Evolutionary conservation across 345 rosid species (phyloP).

Genomic region (Mercurialis annua): DNA sequence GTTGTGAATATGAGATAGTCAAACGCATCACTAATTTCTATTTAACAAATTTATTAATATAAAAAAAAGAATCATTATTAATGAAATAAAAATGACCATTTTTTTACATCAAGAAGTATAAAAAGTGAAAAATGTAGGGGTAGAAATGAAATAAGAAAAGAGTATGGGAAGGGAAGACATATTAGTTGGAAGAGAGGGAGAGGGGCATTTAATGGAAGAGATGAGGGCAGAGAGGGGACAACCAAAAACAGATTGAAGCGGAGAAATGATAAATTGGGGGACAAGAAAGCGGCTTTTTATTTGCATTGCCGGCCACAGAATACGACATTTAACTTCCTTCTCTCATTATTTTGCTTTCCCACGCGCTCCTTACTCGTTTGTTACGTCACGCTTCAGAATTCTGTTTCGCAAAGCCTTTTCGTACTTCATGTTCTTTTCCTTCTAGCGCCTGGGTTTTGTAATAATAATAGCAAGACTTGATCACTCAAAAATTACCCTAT

Average conservation of each 20-base stretch:
- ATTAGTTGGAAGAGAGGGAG: neutral
- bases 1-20: too few species aligned
- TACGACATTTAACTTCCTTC: slow-evolving; percentile 34
- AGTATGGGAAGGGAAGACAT: neutral
- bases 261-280: slow-evolving; percentile 41
- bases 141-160: neutral
- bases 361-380: neutral
- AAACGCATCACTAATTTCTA: too few species aligned
- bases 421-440: too few species aligned
- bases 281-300: slow-evolving; percentile 53
- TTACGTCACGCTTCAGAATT: neutral
- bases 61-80: too few species aligned
- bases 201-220: neutral
- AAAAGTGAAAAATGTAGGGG: too few species aligned
- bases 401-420: too few species aligned
- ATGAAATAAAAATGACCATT: too few species aligned
- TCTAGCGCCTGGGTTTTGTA: too few species aligned
- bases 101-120: too few species aligned
- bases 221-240: slow-evolving; percentile 31
- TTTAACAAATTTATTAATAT: too few species aligned
- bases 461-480: too few species aligned
- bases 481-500: too few species aligned
- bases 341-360: neutral
- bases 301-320: slow-evolving; percentile 42
- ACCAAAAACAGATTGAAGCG: slow-evolving; percentile 36